Conservation (phyloP, 768 basidiomycete species). For the Mycena vitilis region DNA sequence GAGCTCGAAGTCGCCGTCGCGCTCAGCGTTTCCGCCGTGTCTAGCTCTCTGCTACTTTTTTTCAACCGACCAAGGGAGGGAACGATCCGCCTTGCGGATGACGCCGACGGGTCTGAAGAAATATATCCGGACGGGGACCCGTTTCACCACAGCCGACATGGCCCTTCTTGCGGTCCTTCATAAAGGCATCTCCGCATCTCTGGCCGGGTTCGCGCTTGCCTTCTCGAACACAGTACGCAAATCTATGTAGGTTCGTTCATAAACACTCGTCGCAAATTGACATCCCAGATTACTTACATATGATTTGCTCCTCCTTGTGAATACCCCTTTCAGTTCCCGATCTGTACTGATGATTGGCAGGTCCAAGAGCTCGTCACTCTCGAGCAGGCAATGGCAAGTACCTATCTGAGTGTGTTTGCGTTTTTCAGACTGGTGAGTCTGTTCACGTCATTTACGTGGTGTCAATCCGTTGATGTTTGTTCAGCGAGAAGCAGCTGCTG, state of each 20-base stretch:
- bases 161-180: slow-evolving; percentile 75
- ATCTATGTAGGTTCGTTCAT: not conserved
- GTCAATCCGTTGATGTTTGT: not conserved
- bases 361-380: slow-evolving; percentile 86
- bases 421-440: slow-evolving; percentile 67
- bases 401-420: not conserved
- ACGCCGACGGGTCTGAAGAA: slow-evolving; percentile 36
- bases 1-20: slow-evolving; percentile 65
- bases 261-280: not conserved
- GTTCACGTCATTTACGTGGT: not conserved
- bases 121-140: slow-evolving; percentile 57
- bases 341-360: slow-evolving; percentile 39
- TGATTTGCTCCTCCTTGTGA: slow-evolving; percentile 76
- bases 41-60: slow-evolving; percentile 57
- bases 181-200: slow-evolving; percentile 79
- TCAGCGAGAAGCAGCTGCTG: slow-evolving; percentile 79
- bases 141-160: slow-evolving; percentile 76
- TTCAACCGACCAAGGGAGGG: slow-evolving; percentile 55
- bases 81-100: slow-evolving; percentile 62
- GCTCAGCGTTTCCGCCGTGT: slow-evolving; percentile 56
- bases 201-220: slow-evolving; percentile 88
- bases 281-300: slow-evolving; percentile 67
- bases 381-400: slow-evolving; percentile 88
- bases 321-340: slow-evolving; percentile 10
- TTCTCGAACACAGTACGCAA: slow-evolving; percentile 69